Evolutionary conservation across 2,329 filamentous ascomycete species (phyloP).

Genomic region (Metarhizium guizhouense): DNA sequence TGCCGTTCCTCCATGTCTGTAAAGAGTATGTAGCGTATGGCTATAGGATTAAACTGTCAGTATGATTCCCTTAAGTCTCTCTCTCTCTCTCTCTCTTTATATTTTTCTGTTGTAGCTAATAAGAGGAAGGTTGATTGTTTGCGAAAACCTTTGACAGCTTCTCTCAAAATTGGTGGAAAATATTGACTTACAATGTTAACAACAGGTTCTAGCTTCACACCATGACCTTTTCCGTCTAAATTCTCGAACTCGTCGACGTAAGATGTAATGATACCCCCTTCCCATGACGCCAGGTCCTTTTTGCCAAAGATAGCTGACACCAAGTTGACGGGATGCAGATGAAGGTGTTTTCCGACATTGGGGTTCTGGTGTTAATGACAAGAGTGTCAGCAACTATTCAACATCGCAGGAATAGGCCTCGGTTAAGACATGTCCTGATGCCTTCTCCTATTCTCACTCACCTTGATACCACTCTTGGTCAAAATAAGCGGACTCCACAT

Average conservation of each 20-base stretch:
- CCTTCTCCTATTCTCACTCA: slow-evolving; percentile 21
- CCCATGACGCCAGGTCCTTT: slow-evolving; percentile 57
- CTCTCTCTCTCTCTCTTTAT: too few species aligned
- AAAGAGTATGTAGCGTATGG: slow-evolving; percentile 55
- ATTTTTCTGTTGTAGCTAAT: not conserved
- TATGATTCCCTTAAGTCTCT: not conserved
- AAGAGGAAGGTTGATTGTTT: not conserved
- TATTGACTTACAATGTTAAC: slow-evolving; percentile 52
- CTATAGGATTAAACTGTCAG: slow-evolving; percentile 21
- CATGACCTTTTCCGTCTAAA: slow-evolving; percentile 71
- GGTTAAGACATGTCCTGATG: not conserved
- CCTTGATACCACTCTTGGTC: slow-evolving; percentile 65
- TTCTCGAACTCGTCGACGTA: slow-evolving; percentile 74
- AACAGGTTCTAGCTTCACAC: slow-evolving; percentile 69
- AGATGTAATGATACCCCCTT: slow-evolving; percentile 68
- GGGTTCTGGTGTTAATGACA: slow-evolving; percentile 44
- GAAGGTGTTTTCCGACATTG: slow-evolving; percentile 73
- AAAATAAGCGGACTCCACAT: slow-evolving; percentile 71
- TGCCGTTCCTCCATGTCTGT: slow-evolving; percentile 57
- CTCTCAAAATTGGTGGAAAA: not conserved
- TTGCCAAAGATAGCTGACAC: slow-evolving; percentile 57
- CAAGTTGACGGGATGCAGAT: slow-evolving; percentile 66
- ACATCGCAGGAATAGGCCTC: not conserved
- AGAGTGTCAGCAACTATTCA: slow-evolving; percentile 11
- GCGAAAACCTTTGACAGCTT: not conserved